phyloP scores from a whole-genome alignment of 1,284 basidiomycete species.

The Megacollybia platyphylla region DNA sequence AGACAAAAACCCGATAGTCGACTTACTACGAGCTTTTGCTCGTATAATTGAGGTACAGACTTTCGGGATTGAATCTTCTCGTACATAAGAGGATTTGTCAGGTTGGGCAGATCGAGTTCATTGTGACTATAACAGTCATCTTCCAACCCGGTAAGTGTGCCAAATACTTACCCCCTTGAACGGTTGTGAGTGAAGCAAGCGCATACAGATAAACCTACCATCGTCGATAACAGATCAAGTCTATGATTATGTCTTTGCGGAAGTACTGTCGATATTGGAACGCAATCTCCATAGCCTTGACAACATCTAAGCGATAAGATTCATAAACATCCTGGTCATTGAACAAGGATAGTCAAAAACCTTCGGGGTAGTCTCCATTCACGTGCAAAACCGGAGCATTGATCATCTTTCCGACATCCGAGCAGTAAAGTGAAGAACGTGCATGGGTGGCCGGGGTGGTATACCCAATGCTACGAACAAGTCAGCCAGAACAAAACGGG shows the following conservation, averaged over 20 bases:
- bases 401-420: conserved; percentile 84
- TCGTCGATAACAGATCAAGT: conserved; percentile 78
- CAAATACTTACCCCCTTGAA: conserved; percentile 18
- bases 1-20: not conserved
- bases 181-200: conserved; percentile 2
- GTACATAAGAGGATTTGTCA: conserved; percentile 87
- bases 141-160: not conserved
- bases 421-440: conserved; percentile 78
- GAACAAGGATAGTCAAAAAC: conserved; percentile 20
- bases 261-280: conserved; percentile 79
- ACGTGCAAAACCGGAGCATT: conserved; percentile 84
- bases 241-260: conserved; percentile 80
- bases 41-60: conserved; percentile 75
- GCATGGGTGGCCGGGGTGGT: conserved; percentile 77
- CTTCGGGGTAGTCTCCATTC: conserved; percentile 86
- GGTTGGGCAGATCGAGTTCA: conserved; percentile 82
- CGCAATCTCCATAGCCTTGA: conserved; percentile 66
- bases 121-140: conserved; percentile 49
- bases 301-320: conserved; percentile 41
- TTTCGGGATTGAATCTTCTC: conserved; percentile 66
- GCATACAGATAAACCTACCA: conserved; percentile 32
- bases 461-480: conserved; percentile 65
- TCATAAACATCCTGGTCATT: not conserved
- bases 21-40: conserved; percentile 62
- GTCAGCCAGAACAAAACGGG: not conserved